phyloP scores from a whole-genome alignment of 2,329 filamentous ascomycete species.

The Capronia epimyces region DNA sequence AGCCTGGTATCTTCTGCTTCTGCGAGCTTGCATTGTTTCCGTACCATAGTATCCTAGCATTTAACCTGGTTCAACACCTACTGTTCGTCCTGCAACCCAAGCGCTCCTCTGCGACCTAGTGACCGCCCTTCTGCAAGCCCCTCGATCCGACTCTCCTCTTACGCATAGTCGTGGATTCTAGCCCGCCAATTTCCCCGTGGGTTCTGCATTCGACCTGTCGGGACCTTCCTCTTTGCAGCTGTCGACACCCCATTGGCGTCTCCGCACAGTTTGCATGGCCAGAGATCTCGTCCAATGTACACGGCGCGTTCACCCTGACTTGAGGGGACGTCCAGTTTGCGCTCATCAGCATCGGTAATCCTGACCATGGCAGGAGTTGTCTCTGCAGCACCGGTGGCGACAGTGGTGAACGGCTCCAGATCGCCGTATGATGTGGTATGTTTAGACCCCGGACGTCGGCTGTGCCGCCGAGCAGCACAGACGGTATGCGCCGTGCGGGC shows the following conservation, averaged over 20 bases:
- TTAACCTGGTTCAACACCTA: not conserved
- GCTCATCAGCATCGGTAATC: constrained; percentile 2
- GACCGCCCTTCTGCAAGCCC: constrained; percentile 17
- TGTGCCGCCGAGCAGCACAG: not conserved
- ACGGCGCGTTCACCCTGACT: constrained; percentile 23
- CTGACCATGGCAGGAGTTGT: constrained; percentile 18
- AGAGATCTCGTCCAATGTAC: constrained; percentile 4
- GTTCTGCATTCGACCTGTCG: not conserved
- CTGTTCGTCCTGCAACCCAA: not conserved
- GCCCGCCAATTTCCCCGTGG: not conserved
- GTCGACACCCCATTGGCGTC: not conserved
- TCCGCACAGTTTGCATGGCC: constrained; percentile 8
- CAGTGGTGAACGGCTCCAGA: constrained; percentile 14
- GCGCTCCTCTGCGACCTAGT: not conserved
- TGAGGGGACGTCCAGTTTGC: constrained; percentile 12
- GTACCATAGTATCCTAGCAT: constrained; percentile 6
- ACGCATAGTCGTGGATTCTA: constrained; percentile 1
- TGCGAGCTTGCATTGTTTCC: constrained; percentile 12
- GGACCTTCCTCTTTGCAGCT: not conserved
- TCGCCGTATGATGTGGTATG: constrained; percentile 13
- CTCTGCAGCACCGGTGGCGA: constrained; percentile 14
- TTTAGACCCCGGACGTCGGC: not conserved
- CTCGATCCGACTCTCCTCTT: constrained; percentile 11
- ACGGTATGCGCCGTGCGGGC: not conserved
- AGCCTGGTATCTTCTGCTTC: constrained; percentile 5